Evolutionary conservation across 148 eudicot genomes (phyloP), one percentile per base, ranked within the genome.

Genomic region (Rhododendron williamsianum): DNA sequence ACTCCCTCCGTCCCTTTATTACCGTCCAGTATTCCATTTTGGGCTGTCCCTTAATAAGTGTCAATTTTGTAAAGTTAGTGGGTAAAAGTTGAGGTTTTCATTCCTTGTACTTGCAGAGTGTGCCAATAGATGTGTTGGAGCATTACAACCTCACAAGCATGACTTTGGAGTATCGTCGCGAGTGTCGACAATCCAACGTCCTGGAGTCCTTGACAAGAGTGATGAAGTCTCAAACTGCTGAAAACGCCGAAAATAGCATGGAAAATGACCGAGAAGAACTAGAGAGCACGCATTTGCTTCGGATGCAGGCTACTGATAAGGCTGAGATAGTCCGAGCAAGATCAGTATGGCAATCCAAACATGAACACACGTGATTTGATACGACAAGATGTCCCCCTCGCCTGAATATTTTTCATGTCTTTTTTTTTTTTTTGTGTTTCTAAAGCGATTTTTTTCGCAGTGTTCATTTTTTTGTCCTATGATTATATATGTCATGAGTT

Each of bases 91-190:
- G 67, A 33, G 9, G 30, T 52, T 49, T n/a, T 27, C 36, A 74
- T 25, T 3, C 10, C 10, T 52, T 58, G n/a, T 19, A 9, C 60
- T 48, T 91, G 90, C 94, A 95, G 98, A 95, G 98, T 81, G 94
- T 95, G 56, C 96, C 98, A 10, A 86, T 89, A 82, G 84, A 91
- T 74, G 93, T 95, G 9, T 81, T 95, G 52, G 92, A 91, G 82
- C 90, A 93, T 11, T 93, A 91, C 84, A 90, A 89, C 79, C 84
- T 95, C 63, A 92, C 88, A 35, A 93, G 94, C 89, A 89, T 95
- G 92, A 93, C 96, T 15, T 81, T 95, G 51, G 96, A 95, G 86
- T 95, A 95, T 54, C 89, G 98, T 80, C 92, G 98, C 0, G 98
- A 95, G 87, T 95, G 98, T 49, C 88, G 92, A n/a, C 95, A 92